Conservation (phyloP, 192 early-diverging fungal species). For the Umbelopsis sp. region DNA sequence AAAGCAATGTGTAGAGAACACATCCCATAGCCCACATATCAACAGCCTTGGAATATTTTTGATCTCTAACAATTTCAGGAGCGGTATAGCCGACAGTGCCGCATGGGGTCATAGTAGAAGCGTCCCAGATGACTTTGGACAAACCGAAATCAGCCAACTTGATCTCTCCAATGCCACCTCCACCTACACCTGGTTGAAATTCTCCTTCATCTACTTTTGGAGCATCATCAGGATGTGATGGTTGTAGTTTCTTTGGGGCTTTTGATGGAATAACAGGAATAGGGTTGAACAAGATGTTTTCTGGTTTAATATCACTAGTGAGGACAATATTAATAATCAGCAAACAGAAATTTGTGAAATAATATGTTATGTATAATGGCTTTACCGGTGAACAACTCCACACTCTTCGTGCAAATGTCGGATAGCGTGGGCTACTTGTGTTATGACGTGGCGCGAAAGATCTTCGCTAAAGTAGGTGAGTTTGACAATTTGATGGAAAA, state of each 20-base stretch:
- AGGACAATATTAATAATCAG: neutral
- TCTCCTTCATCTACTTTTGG: constrained; percentile 76
- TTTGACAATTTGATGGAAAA: constrained; percentile 86
- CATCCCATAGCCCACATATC: constrained; percentile 91
- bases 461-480: constrained; percentile 82
- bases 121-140: constrained; percentile 84
- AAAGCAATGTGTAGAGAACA: constrained; percentile 81
- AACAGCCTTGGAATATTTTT: constrained; percentile 78
- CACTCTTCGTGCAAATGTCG: constrained; percentile 82
- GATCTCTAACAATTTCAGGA: constrained; percentile 86
- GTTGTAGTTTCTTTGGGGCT: constrained; percentile 24
- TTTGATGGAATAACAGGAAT: constrained; percentile 63
- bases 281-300: constrained; percentile 83
- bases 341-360: constrained; percentile 1
- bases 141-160: constrained; percentile 92
- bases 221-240: constrained; percentile 57
- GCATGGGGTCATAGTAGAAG: constrained; percentile 86
- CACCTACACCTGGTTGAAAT: constrained; percentile 73
- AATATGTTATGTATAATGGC: neutral
- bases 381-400: constrained; percentile 77
- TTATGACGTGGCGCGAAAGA: constrained; percentile 78
- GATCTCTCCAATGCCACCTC: constrained; percentile 81
- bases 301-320: constrained; percentile 88
- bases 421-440: constrained; percentile 84
- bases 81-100: constrained; percentile 94